phyloP scores from a whole-genome alignment of 1,284 basidiomycete species.

The Dichomitus squalens region DNA sequence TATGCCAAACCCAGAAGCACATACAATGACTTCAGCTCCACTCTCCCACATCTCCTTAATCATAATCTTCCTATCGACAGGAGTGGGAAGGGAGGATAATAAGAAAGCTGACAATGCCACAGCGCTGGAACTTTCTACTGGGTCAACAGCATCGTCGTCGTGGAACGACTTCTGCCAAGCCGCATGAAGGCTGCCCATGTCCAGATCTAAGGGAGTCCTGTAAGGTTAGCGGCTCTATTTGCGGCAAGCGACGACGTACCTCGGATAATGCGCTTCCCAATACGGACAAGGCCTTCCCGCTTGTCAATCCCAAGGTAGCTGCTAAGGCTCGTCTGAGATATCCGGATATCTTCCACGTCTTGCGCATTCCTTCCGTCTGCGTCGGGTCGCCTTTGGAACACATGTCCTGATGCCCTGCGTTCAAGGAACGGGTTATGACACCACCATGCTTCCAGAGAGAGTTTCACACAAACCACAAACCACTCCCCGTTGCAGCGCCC shows the following conservation, averaged over 20 bases:
- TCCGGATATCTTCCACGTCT: slow-evolving; percentile 38
- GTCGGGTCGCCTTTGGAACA: slow-evolving; percentile 51
- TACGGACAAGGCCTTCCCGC: slow-evolving; percentile 64
- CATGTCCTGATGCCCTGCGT: slow-evolving; percentile 60
- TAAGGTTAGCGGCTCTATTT: slow-evolving; percentile 3
- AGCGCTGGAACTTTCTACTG: slow-evolving; percentile 47
- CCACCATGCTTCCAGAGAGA: neutral
- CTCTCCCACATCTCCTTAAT: slow-evolving; percentile 90
- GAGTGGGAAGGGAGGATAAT: slow-evolving; percentile 71
- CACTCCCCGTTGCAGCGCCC: slow-evolving; percentile 75
- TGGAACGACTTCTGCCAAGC: slow-evolving; percentile 61
- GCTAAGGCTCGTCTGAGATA: slow-evolving; percentile 52
- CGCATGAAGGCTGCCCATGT: slow-evolving; percentile 44
- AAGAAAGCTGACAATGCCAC: slow-evolving; percentile 88
- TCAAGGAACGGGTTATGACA: slow-evolving; percentile 10
- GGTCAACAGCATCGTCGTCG: slow-evolving; percentile 45
- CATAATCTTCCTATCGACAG: slow-evolving; percentile 64
- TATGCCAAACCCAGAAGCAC: slow-evolving; percentile 17
- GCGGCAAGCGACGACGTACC: slow-evolving; percentile 39
- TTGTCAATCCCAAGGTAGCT: slow-evolving; percentile 73
- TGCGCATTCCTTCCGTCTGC: slow-evolving; percentile 14
- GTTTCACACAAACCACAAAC: slow-evolving; percentile 59
- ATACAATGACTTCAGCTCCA: slow-evolving; percentile 79
- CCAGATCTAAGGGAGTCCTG: slow-evolving; percentile 42
- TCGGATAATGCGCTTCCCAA: slow-evolving; percentile 64